Base-by-base conservation (phyloP, 208 protist genomes). In the Entamoeba histolytica region DNA sequence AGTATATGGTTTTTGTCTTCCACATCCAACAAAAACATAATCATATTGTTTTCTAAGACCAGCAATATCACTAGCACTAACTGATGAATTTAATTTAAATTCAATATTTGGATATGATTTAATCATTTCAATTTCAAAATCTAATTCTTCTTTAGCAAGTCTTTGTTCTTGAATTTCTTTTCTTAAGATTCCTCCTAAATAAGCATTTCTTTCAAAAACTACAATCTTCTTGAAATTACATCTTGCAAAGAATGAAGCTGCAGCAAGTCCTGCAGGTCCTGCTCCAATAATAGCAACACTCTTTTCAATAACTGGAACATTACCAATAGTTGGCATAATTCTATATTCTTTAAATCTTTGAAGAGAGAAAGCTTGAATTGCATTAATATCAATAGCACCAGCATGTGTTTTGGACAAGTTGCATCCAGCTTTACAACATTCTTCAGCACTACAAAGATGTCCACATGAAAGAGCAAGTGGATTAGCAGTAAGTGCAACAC, bases 211-310 rank as follows among this genome's bases (percentile, higher is more conserved):
- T 92, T 98, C 97, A 94, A 97, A 97, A 44, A 98, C 95, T 8
- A 96, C 96, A 47, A 98, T 92, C 55, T 98, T 95, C 39, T 94
- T 93, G 91, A 97, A 98, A n/a, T 97, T 97, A 23, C 97, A 92
- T 69, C 97, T 92, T 6, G 95, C 96, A 15, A 98, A 94, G 93
- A 97, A 98, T 3, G 97, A 97, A 4, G 96, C 97, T 93, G 95
- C 96, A 78, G 87, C 95, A 0, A 98, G 96, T 49, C 95, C 96
- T 3, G 97, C 95, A 92, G 97, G 97, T 28, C 97, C 97, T 95
- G 95, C 95, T n/a, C 97, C 97, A 23, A 95, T 52, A 3, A 92
- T 28, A 51, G 49, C 93, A 49, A 94, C 49, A 19, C 10, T 49
- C 8, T 61, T 50, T 14, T 73, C 61, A 92, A 49, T 87, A 8